Percentiles rank a stretch among this genome's conserved stretches.
phyloP scores from a whole-genome alignment of 2,329 filamentous ascomycete genomes.

The Proliferodiscus dingleyae region DNA sequence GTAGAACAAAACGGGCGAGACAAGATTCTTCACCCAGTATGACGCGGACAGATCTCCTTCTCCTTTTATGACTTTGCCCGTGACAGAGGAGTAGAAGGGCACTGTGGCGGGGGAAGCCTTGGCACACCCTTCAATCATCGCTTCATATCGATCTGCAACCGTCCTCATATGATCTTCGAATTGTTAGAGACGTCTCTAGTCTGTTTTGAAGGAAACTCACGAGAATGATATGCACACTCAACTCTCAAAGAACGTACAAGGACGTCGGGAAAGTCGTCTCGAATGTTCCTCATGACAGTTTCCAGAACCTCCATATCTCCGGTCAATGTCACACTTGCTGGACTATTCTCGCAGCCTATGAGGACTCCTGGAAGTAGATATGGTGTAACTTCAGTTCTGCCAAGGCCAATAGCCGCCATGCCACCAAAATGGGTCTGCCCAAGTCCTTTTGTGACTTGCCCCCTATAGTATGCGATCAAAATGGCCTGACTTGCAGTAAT shows the following conservation, averaged over 20 bases:
- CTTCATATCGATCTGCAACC: constrained; percentile 11
- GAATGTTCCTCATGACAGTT: neutral
- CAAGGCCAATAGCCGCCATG: constrained; percentile 5
- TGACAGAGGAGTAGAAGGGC: constrained; percentile 8
- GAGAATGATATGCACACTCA: constrained; percentile 24
- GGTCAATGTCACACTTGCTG: constrained; percentile 15
- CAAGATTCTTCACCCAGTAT: constrained; percentile 43
- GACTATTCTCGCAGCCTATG: constrained; percentile 23
- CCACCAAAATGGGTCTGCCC: neutral
- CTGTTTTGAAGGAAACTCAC: too few relatives aligned
- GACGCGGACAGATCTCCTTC: constrained; percentile 23
- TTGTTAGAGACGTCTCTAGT: too few relatives aligned
- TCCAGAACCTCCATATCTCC: constrained; percentile 4
- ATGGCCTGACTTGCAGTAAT: constrained; percentile 30
- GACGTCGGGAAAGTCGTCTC: neutral
- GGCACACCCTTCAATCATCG: neutral
- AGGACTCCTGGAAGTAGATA: constrained; percentile 1
- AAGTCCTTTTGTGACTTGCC: neutral
- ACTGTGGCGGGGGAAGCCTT: neutral
- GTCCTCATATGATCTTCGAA: constrained; percentile 28
- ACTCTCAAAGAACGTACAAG: constrained; percentile 8
- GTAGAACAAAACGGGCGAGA: constrained; percentile 38
- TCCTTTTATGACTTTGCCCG: constrained; percentile 9
- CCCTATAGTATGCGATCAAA: constrained; percentile 6
- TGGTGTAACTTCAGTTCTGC: neutral